phyloP scores from a whole-genome alignment of 495 filamentous ascomycete species.

The Xylona heveae region DNA sequence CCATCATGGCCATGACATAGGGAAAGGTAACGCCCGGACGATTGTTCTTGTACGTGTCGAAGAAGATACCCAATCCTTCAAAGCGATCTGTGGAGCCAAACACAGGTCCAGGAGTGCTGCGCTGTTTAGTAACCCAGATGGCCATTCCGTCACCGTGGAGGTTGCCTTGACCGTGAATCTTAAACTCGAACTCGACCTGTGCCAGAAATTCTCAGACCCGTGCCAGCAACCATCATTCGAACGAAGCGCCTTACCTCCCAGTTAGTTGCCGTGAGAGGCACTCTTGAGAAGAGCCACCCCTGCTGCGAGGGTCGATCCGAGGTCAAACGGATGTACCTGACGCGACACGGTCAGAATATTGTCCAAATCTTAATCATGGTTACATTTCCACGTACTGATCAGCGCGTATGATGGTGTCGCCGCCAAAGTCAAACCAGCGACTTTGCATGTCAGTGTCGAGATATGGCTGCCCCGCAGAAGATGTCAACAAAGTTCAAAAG shows the following conservation, averaged over 20 bases:
- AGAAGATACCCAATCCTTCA: conserved; percentile 88
- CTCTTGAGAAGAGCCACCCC: conserved; percentile 83
- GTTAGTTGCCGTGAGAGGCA: conserved; percentile 93
- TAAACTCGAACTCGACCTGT: conserved; percentile 86
- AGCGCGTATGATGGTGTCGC: conserved; percentile 79
- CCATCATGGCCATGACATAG: conserved; percentile 97
- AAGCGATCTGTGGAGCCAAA: conserved; percentile 81
- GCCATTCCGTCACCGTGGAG: conserved; percentile 96
- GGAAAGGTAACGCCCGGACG: conserved; percentile 88
- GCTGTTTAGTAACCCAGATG: conserved; percentile 93
- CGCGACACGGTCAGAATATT: neutral
- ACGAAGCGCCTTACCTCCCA: conserved; percentile 50
- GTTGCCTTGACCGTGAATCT: conserved; percentile 60
- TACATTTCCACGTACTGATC: conserved; percentile 42
- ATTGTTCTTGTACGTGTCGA: conserved; percentile 99
- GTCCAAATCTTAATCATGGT: neutral
- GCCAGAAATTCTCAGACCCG: neutral
- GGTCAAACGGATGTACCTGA: conserved; percentile 78
- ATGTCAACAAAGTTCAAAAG: too few species aligned
- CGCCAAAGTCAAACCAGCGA: conserved; percentile 98
- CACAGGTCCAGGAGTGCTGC: conserved; percentile 59
- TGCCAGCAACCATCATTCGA: neutral
- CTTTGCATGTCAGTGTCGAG: conserved; percentile 96
- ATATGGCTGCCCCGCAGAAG: conserved; percentile 64
- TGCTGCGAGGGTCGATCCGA: conserved; percentile 73